These are phyloP conservation scores for Botrytis porri DNA, from an alignment of 2,329 filamentous ascomycete species.

Conservation along the genomic window DNA sequence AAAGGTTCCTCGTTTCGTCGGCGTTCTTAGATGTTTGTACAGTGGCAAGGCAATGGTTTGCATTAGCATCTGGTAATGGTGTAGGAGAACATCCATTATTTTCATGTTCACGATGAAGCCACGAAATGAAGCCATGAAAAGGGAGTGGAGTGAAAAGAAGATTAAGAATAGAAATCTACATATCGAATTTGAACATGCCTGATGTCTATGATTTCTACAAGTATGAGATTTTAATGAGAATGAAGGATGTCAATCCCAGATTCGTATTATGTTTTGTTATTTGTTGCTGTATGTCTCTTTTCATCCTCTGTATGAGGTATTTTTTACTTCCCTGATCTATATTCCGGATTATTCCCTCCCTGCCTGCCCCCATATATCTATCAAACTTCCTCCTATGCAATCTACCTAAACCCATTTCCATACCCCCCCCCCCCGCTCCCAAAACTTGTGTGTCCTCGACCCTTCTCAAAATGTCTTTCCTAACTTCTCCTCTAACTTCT, in stretches of 20 bases:
- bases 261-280: not conserved
- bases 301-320: slow-evolving; percentile 19
- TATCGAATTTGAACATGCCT: slow-evolving; percentile 17
- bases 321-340: slow-evolving; percentile 21
- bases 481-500: slow-evolving; percentile 49
- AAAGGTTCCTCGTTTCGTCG: slow-evolving; percentile 26
- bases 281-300: not conserved
- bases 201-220: slow-evolving; percentile 13
- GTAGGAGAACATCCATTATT: slow-evolving; percentile 28
- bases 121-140: slow-evolving; percentile 6
- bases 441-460: not conserved
- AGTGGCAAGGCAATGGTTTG: slow-evolving; percentile 25
- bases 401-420: slow-evolving; percentile 4
- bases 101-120: slow-evolving; percentile 14
- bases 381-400: not conserved
- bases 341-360: slow-evolving; percentile 6
- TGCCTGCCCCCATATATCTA: slow-evolving; percentile 17
- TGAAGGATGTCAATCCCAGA: slow-evolving; percentile 19
- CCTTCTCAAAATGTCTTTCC: slow-evolving; percentile 44
- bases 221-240: slow-evolving; percentile 5
- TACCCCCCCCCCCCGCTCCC: not conserved
- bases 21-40: slow-evolving; percentile 35
- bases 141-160: slow-evolving; percentile 2
- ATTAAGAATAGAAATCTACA: slow-evolving; percentile 19
- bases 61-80: slow-evolving; percentile 38